Evolutionary conservation across 1,284 basidiomycete species (phyloP).

Genomic region (Blastosporella zonata): DNA sequence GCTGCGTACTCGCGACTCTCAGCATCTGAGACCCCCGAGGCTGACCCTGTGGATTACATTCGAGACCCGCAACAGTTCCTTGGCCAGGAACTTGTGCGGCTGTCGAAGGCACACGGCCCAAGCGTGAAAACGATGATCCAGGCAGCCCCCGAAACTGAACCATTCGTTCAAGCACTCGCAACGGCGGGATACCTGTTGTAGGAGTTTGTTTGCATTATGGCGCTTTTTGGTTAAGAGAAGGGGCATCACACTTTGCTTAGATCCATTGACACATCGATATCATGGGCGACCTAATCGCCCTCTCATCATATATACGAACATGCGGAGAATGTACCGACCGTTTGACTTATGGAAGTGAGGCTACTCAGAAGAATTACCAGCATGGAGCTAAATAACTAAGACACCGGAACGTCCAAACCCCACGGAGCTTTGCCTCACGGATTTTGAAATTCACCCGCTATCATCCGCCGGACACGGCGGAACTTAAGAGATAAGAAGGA

Average conservation of each 20-base stretch:
- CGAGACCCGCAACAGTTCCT: conserved; percentile 53
- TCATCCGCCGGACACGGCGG: too few relatives aligned
- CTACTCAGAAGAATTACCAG: background rate
- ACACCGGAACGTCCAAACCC: too few relatives aligned
- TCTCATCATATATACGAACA: background rate
- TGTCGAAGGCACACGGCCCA: conserved; percentile 29
- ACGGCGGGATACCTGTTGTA: conserved; percentile 35
- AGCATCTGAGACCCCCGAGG: conserved; percentile 59
- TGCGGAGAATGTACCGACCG: background rate
- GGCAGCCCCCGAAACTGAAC: conserved; percentile 33
- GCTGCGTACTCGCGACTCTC: conserved; percentile 90
- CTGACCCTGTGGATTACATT: conserved; percentile 62
- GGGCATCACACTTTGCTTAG: conserved; percentile 3
- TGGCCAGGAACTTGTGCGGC: conserved; percentile 39
- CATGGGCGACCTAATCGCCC: background rate
- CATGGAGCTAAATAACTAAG: too few relatives aligned
- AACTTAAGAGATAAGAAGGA: too few relatives aligned
- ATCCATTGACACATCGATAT: conserved; percentile 4
- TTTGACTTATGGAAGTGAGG: background rate
- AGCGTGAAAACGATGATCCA: conserved; percentile 36
- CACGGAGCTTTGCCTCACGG: too few relatives aligned
- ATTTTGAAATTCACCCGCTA: too few relatives aligned
- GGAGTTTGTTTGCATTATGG: background rate
- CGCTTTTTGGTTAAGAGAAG: background rate
- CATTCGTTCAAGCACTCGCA: conserved; percentile 44